phyloP scores from a whole-genome alignment of 31 red algal genomes.

The Porphyra umbilicalis region DNA sequence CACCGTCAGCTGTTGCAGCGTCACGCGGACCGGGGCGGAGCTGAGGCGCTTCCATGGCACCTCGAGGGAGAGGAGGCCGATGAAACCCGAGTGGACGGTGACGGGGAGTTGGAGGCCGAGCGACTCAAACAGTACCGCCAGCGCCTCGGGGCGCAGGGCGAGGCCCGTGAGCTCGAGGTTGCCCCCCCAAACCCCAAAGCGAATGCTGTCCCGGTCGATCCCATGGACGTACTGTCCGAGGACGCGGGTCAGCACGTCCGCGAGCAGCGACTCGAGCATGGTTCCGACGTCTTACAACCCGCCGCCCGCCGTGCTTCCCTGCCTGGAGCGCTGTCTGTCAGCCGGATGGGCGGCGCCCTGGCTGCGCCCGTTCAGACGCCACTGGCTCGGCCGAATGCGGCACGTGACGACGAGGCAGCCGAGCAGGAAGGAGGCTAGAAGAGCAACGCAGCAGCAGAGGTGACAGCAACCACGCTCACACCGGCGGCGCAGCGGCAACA shows the following conservation, averaged over 20 bases:
- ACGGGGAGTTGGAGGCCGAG: conserved; percentile 69
- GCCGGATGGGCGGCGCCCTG: too few species aligned
- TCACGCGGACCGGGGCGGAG: conserved; percentile 69
- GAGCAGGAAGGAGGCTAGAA: too few species aligned
- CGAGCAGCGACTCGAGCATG: conserved; percentile 90
- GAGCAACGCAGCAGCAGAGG: too few species aligned
- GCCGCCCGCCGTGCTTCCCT: too few species aligned
- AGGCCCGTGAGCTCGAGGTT: conserved; percentile 80
- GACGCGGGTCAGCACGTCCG: conserved; percentile 84
- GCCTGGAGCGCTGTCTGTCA: too few species aligned
- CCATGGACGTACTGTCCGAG: conserved; percentile 94
- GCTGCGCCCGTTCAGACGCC: too few species aligned
- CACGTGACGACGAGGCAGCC: too few species aligned
- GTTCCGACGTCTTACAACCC: too few species aligned
- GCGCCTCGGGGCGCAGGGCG: conserved; percentile 81
- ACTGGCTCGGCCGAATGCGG: too few species aligned
- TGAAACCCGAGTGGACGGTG: conserved; percentile 65
- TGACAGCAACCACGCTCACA: too few species aligned
- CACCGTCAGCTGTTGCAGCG: conserved; percentile 71
- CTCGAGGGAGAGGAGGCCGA: conserved; percentile 74
- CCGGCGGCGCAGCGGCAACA: too few species aligned
- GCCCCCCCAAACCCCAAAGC: conserved; percentile 88
- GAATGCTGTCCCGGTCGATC: conserved; percentile 79
- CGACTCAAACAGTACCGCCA: conserved; percentile 77
- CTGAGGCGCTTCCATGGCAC: conserved; percentile 95